Percentiles rank a stretch among this genome's conserved stretches.
phyloP scores from a whole-genome alignment of 2,329 filamentous ascomycete genomes.

The Sclerotinia nivalis region DNA sequence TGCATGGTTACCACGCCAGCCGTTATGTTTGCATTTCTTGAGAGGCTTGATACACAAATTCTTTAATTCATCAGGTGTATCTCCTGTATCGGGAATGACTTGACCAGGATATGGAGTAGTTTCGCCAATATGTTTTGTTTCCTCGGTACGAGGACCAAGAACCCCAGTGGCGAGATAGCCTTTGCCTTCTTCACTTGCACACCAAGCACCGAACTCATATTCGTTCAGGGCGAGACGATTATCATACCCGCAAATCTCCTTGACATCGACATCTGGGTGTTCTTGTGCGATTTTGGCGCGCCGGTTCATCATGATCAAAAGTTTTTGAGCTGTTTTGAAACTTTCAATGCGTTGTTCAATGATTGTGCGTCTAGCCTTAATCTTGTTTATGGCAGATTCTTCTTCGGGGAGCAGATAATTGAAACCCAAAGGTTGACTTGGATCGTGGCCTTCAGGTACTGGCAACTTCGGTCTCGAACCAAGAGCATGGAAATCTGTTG shows the following conservation, averaged over 20 bases:
- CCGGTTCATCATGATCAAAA: constrained; percentile 36
- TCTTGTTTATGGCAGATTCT: constrained; percentile 29
- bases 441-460: constrained; percentile 33
- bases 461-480: constrained; percentile 38
- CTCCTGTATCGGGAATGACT: constrained; percentile 12
- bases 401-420: constrained; percentile 38
- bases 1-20: constrained; percentile 36
- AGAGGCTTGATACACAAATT: constrained; percentile 36
- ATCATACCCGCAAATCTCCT: constrained; percentile 39
- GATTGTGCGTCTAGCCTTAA: constrained; percentile 29
- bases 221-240: constrained; percentile 39
- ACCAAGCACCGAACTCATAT: constrained; percentile 35
- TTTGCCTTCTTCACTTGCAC: constrained; percentile 34
- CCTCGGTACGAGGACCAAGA: constrained; percentile 37
- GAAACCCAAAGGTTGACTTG: constrained; percentile 36
- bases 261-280: constrained; percentile 31
- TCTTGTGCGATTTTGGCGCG: constrained; percentile 32
- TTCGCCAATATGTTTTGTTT: constrained; percentile 31
- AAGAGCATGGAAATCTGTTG: constrained; percentile 33
- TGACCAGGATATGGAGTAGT: constrained; percentile 31
- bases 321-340: constrained; percentile 30
- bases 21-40: constrained; percentile 36
- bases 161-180: constrained; percentile 32
- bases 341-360: constrained; percentile 31
- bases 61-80: constrained; percentile 31